Base-by-base conservation (phyloP, 2,329 filamentous ascomycete genomes). In the Teratosphaeria destructans region DNA sequence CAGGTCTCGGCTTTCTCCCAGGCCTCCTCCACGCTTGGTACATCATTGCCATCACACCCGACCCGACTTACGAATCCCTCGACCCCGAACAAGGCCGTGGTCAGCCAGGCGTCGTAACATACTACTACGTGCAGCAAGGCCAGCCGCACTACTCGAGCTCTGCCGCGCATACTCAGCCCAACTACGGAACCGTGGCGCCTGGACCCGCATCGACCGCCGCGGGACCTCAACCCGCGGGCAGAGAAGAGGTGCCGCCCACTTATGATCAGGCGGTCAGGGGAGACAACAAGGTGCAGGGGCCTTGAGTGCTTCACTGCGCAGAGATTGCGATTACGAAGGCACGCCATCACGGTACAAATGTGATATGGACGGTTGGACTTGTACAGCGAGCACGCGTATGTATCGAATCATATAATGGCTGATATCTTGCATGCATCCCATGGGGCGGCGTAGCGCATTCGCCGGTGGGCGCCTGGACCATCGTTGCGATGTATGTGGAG, bases 11-110 rank as follows among this genome's bases (percentile, higher is more conserved):
- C 63, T 72, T 76, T 68, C 75, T 97, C 61, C 93, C 93, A 23
- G 93, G 93, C 62, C 87, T 97, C 56, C 78, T 99, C 2, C 94
- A 99, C 78, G 85, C 92, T 63, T 97, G 94, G 93, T 99, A 97
- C 81, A 95, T 97, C 75, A 96, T 99, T 76, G 84, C 89, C 69
- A 88, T 89, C 72, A 89, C 87, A 74, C 94, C 94, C 60, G 93
- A 96, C 62, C 75, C 77, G 66, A 76, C 82, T 49, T 80, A 86
- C 73, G 84, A 87, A 63, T 73, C 78, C 58, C 74, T 79, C 59
- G 83, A 85, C 57, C 81, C 76, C 59, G 80, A 81, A 63, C 76
- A 78, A 66, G 75, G 75, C 56, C 74, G 55, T 6, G 63, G 49
- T 6, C 55, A 54, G 32, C 57, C 74, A 34, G 78, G 81, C 66